Percentiles rank a stretch among this genome's conserved stretches.
phyloP scores from a whole-genome alignment of 495 filamentous ascomycete genomes.

The Penicillium dipodomyicola region DNA sequence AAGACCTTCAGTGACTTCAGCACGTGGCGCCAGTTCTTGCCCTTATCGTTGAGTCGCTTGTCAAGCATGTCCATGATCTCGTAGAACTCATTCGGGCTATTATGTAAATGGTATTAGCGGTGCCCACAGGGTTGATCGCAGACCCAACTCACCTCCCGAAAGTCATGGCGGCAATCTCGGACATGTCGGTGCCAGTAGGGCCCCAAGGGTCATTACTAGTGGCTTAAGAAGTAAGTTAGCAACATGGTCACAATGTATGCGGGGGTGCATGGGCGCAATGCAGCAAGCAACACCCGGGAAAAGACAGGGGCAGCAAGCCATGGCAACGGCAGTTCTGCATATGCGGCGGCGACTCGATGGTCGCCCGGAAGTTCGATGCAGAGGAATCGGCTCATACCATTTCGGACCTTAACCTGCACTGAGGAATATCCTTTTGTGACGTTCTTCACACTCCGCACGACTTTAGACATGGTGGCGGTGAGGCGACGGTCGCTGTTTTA shows the following conservation, averaged over 20 bases:
- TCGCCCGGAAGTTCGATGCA: background rate
- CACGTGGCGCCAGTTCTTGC: constrained; percentile 99
- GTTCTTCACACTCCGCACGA: constrained; percentile 98
- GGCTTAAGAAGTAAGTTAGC: constrained; percentile 51
- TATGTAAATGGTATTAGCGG: constrained; percentile 18
- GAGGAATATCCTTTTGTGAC: constrained; percentile 98
- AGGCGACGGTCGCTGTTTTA: constrained; percentile 17
- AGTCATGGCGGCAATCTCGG: constrained; percentile 95
- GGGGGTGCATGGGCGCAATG: constrained; percentile 10
- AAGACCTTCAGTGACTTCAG: constrained; percentile 96
- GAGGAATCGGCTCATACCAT: constrained; percentile 64
- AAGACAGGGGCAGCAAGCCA: background rate
- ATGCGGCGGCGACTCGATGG: background rate
- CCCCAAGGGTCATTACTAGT: constrained; percentile 99
- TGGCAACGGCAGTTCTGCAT: constrained; percentile 16
- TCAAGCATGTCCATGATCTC: constrained; percentile 99
- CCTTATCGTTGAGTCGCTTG: constrained; percentile 98
- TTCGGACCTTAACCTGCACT: constrained; percentile 98
- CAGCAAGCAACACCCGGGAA: background rate
- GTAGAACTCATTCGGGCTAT: constrained; percentile 93
- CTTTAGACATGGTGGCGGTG: constrained; percentile 77
- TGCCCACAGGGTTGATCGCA: background rate
- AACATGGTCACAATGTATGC: constrained; percentile 1
- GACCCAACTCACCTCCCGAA: constrained; percentile 77
- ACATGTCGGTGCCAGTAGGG: constrained; percentile 97